These are phyloP conservation scores for Candida neerlandica DNA, from an alignment of 1,139 yeast genomes.

Conservation along the genomic window DNA sequence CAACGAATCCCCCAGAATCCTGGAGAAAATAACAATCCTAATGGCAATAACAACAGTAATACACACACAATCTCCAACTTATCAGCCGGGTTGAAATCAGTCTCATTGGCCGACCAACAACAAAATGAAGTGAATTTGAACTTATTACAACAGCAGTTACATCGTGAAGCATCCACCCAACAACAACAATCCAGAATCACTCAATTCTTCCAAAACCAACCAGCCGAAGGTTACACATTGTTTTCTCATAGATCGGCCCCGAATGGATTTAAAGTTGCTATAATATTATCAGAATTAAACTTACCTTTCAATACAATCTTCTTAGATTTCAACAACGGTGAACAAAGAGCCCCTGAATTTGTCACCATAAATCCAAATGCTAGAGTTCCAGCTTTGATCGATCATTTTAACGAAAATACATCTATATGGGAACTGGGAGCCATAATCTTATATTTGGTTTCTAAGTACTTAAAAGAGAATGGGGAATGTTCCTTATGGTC, in stretches of 20 bases:
- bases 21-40: not conserved
- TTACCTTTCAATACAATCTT: slow-evolving; percentile 80
- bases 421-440: slow-evolving; percentile 96
- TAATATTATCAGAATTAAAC: slow-evolving; percentile 80
- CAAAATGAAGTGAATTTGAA: slow-evolving; percentile 44
- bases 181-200: slow-evolving; percentile 60
- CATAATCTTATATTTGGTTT: slow-evolving; percentile 74
- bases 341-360: slow-evolving; percentile 91
- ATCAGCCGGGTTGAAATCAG: slow-evolving; percentile 54
- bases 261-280: slow-evolving; percentile 95
- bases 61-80: slow-evolving; percentile 41
- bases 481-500: slow-evolving; percentile 84
- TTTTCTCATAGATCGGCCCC: slow-evolving; percentile 94
- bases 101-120: slow-evolving; percentile 43
- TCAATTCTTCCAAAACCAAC: slow-evolving; percentile 75
- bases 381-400: slow-evolving; percentile 90
- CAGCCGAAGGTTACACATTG: slow-evolving; percentile 81
- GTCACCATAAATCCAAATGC: slow-evolving; percentile 93
- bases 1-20: slow-evolving; percentile 7
- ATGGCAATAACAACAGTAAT: slow-evolving; percentile 14
- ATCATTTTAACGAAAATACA: slow-evolving; percentile 77
- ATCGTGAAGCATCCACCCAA: slow-evolving; percentile 35
- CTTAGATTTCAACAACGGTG: slow-evolving; percentile 85
- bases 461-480: slow-evolving; percentile 65
- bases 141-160: slow-evolving; percentile 46